Evolutionary conservation across 2,329 filamentous ascomycete species (phyloP).

Genomic region (Botrytis fabae): DNA sequence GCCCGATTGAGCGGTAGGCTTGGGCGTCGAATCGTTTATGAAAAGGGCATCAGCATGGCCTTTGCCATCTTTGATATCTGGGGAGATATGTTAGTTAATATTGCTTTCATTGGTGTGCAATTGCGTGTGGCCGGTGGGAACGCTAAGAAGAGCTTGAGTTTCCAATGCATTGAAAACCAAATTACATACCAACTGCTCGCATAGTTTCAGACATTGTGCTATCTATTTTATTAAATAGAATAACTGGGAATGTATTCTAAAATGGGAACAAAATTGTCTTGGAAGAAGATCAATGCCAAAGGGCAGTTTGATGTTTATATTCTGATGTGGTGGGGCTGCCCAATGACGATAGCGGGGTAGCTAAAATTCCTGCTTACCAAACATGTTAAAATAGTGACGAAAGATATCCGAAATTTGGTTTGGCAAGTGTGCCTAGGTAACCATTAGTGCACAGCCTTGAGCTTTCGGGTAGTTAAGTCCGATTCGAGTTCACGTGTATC

Average conservation of each 20-base stretch:
- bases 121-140: background rate
- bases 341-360: constrained; percentile 28
- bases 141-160: background rate
- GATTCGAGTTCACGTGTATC: background rate
- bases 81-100: background rate
- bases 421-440: background rate
- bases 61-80: constrained; percentile 54
- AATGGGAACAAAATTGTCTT: background rate
- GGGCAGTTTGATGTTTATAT: constrained; percentile 1
- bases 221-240: background rate
- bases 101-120: background rate
- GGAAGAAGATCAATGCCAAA: background rate
- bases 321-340: constrained; percentile 2
- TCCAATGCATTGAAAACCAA: background rate
- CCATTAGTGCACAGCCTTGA: background rate
- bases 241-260: background rate
- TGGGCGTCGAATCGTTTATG: constrained; percentile 56
- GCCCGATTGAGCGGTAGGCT: constrained; percentile 52
- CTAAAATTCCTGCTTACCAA: constrained; percentile 24
- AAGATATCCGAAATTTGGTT: background rate
- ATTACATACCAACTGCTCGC: constrained; percentile 36
- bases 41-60: constrained; percentile 54
- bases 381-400: constrained; percentile 1
- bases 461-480: background rate
- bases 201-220: constrained; percentile 35